A percentile compares a stretch with the other conserved stretches of the same genome.
These are phyloP conservation scores for Ulvella scutata DNA, from an alignment of 139 green algal species.

Conservation along the genomic window DNA sequence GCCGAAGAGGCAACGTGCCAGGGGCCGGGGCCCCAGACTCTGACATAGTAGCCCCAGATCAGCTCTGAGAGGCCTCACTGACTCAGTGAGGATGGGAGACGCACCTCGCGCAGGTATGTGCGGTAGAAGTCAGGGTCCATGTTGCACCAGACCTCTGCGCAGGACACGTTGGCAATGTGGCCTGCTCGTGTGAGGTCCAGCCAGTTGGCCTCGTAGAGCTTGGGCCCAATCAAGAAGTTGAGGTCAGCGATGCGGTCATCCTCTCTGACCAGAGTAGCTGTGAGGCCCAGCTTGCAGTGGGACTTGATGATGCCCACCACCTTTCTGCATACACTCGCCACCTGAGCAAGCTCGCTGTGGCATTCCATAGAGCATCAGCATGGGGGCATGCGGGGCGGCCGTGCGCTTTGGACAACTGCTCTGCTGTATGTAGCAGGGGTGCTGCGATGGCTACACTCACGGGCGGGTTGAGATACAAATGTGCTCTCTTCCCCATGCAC, in stretches of 20 bases:
- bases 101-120: conserved; percentile 80
- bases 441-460: no score
- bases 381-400: no score
- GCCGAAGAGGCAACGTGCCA: no score
- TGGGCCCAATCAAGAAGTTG: conserved; percentile 97
- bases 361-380: no score
- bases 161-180: conserved; percentile 97
- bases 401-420: no score
- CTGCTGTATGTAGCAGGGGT: no score
- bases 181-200: conserved; percentile 87
- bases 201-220: conserved; percentile 99
- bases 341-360: no score
- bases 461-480: no score
- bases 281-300: conserved; percentile 97
- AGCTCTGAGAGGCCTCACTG: no score
- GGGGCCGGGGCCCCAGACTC: no score
- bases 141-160: conserved; percentile 93
- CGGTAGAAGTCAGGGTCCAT: conserved; percentile 87
- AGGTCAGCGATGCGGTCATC: conserved; percentile 89
- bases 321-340: conserved; percentile 6
- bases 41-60: no score
- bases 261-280: conserved; percentile 92
- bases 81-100: not conserved
- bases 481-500: no score
- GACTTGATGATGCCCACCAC: conserved; percentile 83